Base-by-base conservation (phyloP, 768 basidiomycete species). In the Amanita rimosa region DNA sequence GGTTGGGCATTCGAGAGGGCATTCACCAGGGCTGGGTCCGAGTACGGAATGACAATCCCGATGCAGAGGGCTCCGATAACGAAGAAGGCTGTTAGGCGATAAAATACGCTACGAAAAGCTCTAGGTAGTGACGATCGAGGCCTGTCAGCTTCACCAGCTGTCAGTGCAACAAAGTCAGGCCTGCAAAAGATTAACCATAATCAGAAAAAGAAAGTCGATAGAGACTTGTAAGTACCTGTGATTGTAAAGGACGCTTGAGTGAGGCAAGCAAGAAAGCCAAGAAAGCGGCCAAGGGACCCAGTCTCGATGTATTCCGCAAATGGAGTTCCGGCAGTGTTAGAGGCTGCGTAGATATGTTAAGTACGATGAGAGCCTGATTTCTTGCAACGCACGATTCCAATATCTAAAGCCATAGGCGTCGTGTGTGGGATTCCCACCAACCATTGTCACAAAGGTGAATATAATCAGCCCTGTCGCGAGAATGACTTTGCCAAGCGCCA, bases 51-150 rank as follows among this genome's bases (percentile, higher is more conserved):
- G 39, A 91, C 73, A 67, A 89, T 80, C 39, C 88, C 87, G 40
- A 83, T 71, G 58, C 81, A 76, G 50, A 87, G 65, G 34, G 82
- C 70, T 9, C 85, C 85, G 37, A 86, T 61, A 42, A 87, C 71
- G 67, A 88, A 90, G 69, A 91, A 91, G 27, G 84, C 60, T 2
- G 85, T 65, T 50, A 95, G 75, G 50, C 91, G 83, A 64, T 77
- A 83, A 62, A 88, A 82, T 39, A 91, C 86, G n/a, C 79, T 69
- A 37, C 73, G 74, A 59, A 87, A 83, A 9, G 86, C 86, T 54
- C 67, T 73, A 36, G 83, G 78, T 55, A 93, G 76, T 54, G 78
- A 83, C 24, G 71, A 71, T 27, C 86, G 75, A 0, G 90, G 89
- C 52, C 75, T 72, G 52, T 73, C 64, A 1, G 83, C 79, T 65